phyloP scores from a whole-genome alignment of 805 yeast species.

The Candida qinlingensis region DNA sequence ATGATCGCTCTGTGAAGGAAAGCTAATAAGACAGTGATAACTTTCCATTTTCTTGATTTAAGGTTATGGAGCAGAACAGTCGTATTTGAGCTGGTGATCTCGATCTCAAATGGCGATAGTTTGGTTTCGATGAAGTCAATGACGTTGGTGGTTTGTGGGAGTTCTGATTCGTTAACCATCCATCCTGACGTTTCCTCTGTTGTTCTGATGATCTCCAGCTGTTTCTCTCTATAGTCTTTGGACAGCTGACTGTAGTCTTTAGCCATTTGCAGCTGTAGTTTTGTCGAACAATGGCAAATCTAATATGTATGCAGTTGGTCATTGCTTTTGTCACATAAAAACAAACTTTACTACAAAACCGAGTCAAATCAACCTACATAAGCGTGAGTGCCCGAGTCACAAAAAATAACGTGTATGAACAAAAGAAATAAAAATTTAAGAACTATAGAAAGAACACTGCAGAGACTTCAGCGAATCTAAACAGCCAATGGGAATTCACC shows the following conservation, averaged over 20 bases:
- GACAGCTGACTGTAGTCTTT: background rate
- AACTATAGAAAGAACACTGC: background rate
- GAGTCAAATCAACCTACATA: too few species aligned
- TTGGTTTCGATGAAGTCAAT: background rate
- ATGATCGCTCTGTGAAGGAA: constrained; percentile 50
- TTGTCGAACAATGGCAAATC: too few species aligned
- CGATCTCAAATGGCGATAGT: constrained; percentile 25
- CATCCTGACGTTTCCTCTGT: background rate
- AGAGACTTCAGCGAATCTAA: constrained; percentile 21
- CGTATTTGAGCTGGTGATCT: constrained; percentile 34
- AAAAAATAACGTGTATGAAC: background rate
- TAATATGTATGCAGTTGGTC: too few species aligned
- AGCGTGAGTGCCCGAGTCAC: background rate
- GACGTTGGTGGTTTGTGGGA: constrained; percentile 2
- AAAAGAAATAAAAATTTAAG: background rate
- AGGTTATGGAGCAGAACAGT: constrained; percentile 25
- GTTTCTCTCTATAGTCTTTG: background rate
- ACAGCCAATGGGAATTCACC: constrained; percentile 73
- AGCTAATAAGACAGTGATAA: constrained; percentile 42
- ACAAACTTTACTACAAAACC: too few species aligned
- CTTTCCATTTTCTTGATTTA: constrained; percentile 25
- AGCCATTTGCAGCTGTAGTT: background rate
- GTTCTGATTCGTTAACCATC: background rate
- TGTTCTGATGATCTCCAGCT: background rate
- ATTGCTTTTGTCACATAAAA: too few species aligned